Base-by-base conservation (phyloP, 495 filamentous ascomycete genomes). In the Penicilliopsis zonata region DNA sequence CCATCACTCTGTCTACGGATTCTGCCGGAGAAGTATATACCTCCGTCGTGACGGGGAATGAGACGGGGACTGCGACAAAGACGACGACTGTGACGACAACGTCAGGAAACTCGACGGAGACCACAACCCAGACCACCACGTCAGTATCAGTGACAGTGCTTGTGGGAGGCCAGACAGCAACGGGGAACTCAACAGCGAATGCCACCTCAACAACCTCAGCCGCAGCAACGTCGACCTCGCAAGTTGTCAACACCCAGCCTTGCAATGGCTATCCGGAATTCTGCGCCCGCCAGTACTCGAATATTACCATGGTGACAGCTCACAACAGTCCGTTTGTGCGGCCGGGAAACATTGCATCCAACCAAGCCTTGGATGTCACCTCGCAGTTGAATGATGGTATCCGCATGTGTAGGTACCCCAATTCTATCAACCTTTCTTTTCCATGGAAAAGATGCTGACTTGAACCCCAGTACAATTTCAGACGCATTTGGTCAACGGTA, bases 211-310 rank as follows among this genome's bases (percentile, higher is more conserved):
- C 52, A 13, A 35, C 56, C 18, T 44, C 59, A 8, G 55, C 53
- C 9, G 42, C 61, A 3, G 40, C 61, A 1, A 44, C 51, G 4
- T 50, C 65, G 0, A 29, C 67, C 2, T 43, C 58, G 12, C 57
- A 70, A 0, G 70, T 69, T 2, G 69, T 69, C n/a, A 84, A 84
- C 44, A 82, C 76, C 1, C 73, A 69, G 35, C 76, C 85, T 3
- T 96, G 88, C 66, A 96, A 96, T 53, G 70, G 72, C 50, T 82
- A 88, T 43, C 57, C 74, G n/a, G 83, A 92, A 47, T 76, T 93
- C 46, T 96, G 88, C 57, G 52, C 48, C 5, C 69, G 86, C 28
- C 74, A 73, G 35, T 96, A 88, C 49, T 81, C 80, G 59, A 90
- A 94, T 52, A 82, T 96, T 50, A 90, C 86, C 34, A 65, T 83